Base-by-base conservation (phyloP, 2,329 filamentous ascomycete species). In the Tolypocladium endophyticum region DNA sequence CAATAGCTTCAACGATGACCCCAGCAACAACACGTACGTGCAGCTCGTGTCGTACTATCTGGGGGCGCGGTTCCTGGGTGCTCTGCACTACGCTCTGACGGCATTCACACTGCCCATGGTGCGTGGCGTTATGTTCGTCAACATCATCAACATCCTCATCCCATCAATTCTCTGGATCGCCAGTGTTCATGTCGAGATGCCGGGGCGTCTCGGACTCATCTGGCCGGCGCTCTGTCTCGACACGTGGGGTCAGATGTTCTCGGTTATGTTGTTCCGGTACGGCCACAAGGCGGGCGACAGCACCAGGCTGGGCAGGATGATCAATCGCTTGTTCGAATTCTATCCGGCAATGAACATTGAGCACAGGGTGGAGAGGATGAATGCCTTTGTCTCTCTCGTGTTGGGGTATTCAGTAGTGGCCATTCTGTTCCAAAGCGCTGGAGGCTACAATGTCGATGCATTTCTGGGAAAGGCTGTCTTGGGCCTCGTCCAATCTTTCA, bases 351-450 rank as follows among this genome's bases (percentile, higher is more conserved):
- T 83, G 55, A 87, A 86, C 64, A 87, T 87, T 63, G 85, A 87
- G 70, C 85, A 88, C 69, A 80, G 82, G 59, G 82, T 84, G 5
- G 85, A 87, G 69, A 75, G 85, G 8, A 87, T 81, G 36, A 83
- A 82, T 60, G 84, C 84, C 0, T 88, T 87, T 65, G 82, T 87
- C 0, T 81, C 83, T 0, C 73, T 87, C 3, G 84, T 88, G 1
- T 82, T 87, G 64, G 85, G 85, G 20, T 87, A 86, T 64, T 83
- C 80, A 1, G 84, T 87, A 30, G 78, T 87, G 35, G 83, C 80
- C 0, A 74, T 87, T 41, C 72, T 86, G 47, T 87, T 83, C 66
- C 84, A 87, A 65, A 84, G 78, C 61, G 64, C 71, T 18, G 69
- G 70, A 18, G 68, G 69, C 16, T 74, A 75, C 12, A 76, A 75